A percentile compares a stretch with the other conserved stretches of the same genome.
These are phyloP conservation scores for Annulohypoxylon nitens DNA, from an alignment of 495 filamentous ascomycete species.

Conservation along the genomic window DNA sequence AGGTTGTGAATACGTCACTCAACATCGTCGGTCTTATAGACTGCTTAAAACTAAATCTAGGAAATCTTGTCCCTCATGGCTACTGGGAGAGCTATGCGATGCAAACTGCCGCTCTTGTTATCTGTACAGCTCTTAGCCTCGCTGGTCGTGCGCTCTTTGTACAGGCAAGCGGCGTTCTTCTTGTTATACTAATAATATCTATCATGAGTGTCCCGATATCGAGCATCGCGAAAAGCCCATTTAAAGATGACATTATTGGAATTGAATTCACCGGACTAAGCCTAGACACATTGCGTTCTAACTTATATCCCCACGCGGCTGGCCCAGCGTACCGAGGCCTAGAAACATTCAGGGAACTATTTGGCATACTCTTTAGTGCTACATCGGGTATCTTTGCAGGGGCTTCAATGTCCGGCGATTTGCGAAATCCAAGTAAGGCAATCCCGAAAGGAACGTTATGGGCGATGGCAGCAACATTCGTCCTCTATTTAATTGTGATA, in stretches of 20 bases:
- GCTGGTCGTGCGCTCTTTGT: slow-evolving; percentile 86
- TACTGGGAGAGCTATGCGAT: slow-evolving; percentile 85
- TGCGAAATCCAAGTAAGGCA: slow-evolving; percentile 84
- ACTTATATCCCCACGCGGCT: slow-evolving; percentile 71
- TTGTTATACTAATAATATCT: slow-evolving; percentile 77
- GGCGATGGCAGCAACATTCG: slow-evolving; percentile 80
- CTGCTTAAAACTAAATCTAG: slow-evolving; percentile 84
- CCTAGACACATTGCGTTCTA: slow-evolving; percentile 74
- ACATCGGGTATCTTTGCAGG: slow-evolving; percentile 78
- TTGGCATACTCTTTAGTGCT: slow-evolving; percentile 88
- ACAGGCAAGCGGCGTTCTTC: slow-evolving; percentile 82
- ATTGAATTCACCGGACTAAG: slow-evolving; percentile 84
- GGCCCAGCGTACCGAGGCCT: slow-evolving; percentile 63
- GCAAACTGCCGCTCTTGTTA: slow-evolving; percentile 75
- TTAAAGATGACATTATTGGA: slow-evolving; percentile 68
- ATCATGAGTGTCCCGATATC: slow-evolving; percentile 88
- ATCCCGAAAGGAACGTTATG: slow-evolving; percentile 86
- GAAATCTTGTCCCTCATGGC: slow-evolving; percentile 75
- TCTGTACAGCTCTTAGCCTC: slow-evolving; percentile 83
- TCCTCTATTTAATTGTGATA: slow-evolving; percentile 81
- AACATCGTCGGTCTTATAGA: slow-evolving; percentile 90
- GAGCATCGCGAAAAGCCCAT: slow-evolving; percentile 74
- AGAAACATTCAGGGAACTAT: slow-evolving; percentile 85
- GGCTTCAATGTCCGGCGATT: slow-evolving; percentile 91
- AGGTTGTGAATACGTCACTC: slow-evolving; percentile 87